Evolutionary conservation across 2,329 filamentous ascomycete genomes (phyloP), one percentile per base, ranked within the genome.

Genomic region (Coniochaeta sp.): DNA sequence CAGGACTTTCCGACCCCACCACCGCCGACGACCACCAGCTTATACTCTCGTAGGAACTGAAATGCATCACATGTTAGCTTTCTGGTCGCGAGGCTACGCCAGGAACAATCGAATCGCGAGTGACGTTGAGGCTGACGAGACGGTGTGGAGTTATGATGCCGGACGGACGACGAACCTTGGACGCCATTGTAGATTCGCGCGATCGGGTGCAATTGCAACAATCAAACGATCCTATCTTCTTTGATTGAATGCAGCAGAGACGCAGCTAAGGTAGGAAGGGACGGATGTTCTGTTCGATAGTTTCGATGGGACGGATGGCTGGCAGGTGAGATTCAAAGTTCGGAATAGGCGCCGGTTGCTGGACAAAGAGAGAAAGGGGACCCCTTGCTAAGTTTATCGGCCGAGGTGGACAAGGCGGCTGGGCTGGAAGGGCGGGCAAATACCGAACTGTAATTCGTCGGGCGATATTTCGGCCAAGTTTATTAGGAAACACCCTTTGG

Each of bases 1-100:
- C 94, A 97, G 56, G 92, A 97, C 80, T 99, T 99, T 76, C 94
- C 94, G 60, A 99, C 94, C 71, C 94, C 94, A 80, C 94, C 94
- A 65, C 95, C 94, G 63, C 94, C 94, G 60, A 99, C 91, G 56
- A 97, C 94, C 56, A 99, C 94, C 74, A 96, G 75, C 76, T 95
- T 95, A 74, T 96, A 95, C 76, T 94, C 89, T 82, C 89, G 80
- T 69, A 92, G 76, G 68, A 91, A 92, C 87, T 92, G 65, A 49
- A 42, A 46, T 27, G 33, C 50, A n/a, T 45, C 51, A 28, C 12
- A n/a, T 13, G 55, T 62, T 46, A 63, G 61, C 54, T 18, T 18
- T 28, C 26, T 32, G 22, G 12, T 13, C 12, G 33, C 6, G 51
- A 20, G 31, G 27, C 24, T 32, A 32, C 33, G 45, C 6, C 24